Evolutionary conservation across 345 rosid species (phyloP), one percentile per base, ranked within the genome.

Genomic region (Syzygium jambos): DNA sequence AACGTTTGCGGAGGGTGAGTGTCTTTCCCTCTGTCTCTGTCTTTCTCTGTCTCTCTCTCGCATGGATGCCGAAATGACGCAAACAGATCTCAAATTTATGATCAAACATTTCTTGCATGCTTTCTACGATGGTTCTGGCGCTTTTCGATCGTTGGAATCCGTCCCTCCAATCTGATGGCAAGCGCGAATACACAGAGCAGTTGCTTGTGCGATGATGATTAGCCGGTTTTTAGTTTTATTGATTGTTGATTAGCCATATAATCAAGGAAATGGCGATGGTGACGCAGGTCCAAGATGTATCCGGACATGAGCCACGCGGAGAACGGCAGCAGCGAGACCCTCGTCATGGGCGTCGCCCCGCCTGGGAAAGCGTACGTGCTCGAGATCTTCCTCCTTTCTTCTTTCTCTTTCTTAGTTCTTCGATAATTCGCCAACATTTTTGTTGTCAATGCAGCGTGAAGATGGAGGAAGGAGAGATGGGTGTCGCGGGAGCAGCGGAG

Each of bases 231-330:
- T 5, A 21, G 57, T 55, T 54, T 21, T 7, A 9, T 21, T 55
- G 7, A 55, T 9, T 10, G 11, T 30, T 65, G 41, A 16, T 7
- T 65, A 30, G 78, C 78, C 41, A 2, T 7, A 9, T 30, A 30
- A 68, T 68, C 34, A 16, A 30, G 78, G 78, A 34, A 9, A 4
- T 16, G 43, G 43, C 34, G 43, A 19, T 17, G 43, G 78, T 30
- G 43, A 68, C 23, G 53, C 88, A 96, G 95, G 41, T 92, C 96
- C 96, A 96, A 95, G 93, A 93, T 92, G 95, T 92, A 88, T 89
- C 92, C 97, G 9, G 96, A 95, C 65, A 30, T 19, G 78, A 68
- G 78, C 78, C 22, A 73, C 65, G 88, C 51, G 12, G 96, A 97
- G 94, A 91, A 87, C 85, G 89, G 90, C 86, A 86, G 91, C 84